A percentile compares a stretch with the other conserved stretches of the same genome.
These are phyloP conservation scores for Zygosaccharomyces pseudobailii DNA, from an alignment of 1,139 yeast species.

Conservation along the genomic window DNA sequence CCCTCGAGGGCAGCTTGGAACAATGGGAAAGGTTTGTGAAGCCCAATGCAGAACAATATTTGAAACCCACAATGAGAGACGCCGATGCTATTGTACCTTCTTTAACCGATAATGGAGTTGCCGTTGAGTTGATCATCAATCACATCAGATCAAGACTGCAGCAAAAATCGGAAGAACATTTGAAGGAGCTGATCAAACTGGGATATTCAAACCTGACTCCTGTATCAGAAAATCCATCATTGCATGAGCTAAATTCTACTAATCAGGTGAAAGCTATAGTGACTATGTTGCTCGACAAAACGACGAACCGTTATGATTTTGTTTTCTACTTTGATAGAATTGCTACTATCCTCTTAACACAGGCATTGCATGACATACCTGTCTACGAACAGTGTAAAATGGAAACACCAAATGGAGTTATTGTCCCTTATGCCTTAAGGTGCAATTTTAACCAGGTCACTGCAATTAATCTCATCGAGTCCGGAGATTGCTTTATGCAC, in stretches of 20 bases:
- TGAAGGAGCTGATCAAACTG: conserved; percentile 39
- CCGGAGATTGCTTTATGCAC: conserved; percentile 88
- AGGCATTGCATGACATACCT: conserved; percentile 52
- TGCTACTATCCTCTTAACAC: conserved; percentile 61
- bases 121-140: conserved; percentile 70
- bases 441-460: conserved; percentile 45
- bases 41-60: conserved; percentile 80
- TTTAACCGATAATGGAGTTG: conserved; percentile 77
- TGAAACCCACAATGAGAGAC: conserved; percentile 69
- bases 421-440: conserved; percentile 40
- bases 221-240: conserved; percentile 16
- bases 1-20: conserved; percentile 68
- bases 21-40: conserved; percentile 92
- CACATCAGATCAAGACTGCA: conserved; percentile 73
- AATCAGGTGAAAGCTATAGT: conserved; percentile 72
- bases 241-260: conserved; percentile 45
- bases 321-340: conserved; percentile 81
- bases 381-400: conserved; percentile 31
- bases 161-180: conserved; percentile 60
- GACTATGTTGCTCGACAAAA: conserved; percentile 57
- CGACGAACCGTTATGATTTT: conserved; percentile 66
- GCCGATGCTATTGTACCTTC: conserved; percentile 89
- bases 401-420: conserved; percentile 44
- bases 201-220: conserved; percentile 21
- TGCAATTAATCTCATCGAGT: conserved; percentile 77